Evolutionary conservation across 1,284 basidiomycete genomes (phyloP), one percentile per base, ranked within the genome.

Genomic region (Taiwanofungus camphoratus): DNA sequence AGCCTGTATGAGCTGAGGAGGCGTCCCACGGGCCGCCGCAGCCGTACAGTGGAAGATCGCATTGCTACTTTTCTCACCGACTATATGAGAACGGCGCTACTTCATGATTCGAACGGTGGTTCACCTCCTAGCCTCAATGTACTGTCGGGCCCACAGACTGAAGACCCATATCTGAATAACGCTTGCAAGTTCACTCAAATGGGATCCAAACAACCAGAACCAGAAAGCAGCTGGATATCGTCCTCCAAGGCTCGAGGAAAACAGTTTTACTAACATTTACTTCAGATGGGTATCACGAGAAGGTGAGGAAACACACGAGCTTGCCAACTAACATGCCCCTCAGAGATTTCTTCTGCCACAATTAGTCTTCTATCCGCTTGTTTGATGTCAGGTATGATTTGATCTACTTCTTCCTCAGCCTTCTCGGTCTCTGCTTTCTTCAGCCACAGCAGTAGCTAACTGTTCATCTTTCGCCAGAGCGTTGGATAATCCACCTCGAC

Each of bases 261-360:
- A 64, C 20, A 66, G 33, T 35, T 53, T 59, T 32, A 61, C 63
- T 66, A 33, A 7, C n/a, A 21, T 20, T 11, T 12, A 7, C 24
- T 7, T 30, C 13, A 34, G 7, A 11, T 24, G 3, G 51, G 21
- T 37, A n/a, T 19, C 15, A n/a, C n/a, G n/a, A n/a, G n/a, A 41
- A n/a, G n/a, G n/a, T n/a, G 16, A 13, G 19, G n/a, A n/a, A 32
- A 55, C 61, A 40, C 46, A 69, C 68, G 42, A 4, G 71, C 66
- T 3, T 53, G 46, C 62, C 71, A 69, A 44, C 74, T 66, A 4
- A 80, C 71, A 40, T 73, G 68, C 3, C 79, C 80, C 44, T 73
- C 65, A 3, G 70, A 67, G 42, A 79, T 67, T 59, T 82, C 79
- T 51, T 82, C 80, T 2, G 71, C 74, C 8, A 78, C 62, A 22